Evolutionary conservation across 345 rosid species (phyloP), one percentile per base, ranked within the genome.

Genomic region (Citrus hindsii): DNA sequence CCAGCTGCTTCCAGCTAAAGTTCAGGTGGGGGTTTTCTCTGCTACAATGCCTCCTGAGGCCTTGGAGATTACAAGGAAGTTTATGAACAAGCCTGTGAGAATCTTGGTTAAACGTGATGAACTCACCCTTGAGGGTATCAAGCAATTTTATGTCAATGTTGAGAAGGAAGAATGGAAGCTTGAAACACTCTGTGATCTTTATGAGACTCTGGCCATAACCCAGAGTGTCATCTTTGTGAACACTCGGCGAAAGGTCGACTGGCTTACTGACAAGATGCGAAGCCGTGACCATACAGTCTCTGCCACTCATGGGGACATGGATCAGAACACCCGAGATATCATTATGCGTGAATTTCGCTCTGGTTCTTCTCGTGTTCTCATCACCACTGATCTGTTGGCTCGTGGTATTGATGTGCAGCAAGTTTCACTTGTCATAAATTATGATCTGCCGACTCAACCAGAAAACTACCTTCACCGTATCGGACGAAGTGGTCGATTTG

Each of bases 41-140:
- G 98, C 97, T 6, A 94, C 98, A 18, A 92, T 94, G 96, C 98
- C 97, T 6, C 97, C 95, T 0, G 97, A 94, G 78, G 98, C 94
- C 9, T 94, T 94, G 24, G 96, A 94, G 84, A 94, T 94, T 76
- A 92, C 97, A 6, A 90, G 93, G 82, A 94, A 90, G 85, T 92
- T 94, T 78, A 92, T 92, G 97, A 92, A 89, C 81, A 91, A 92
- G 74, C 96, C 97, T 5, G 97, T 91, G 48, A 85, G 97, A 77
- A 92, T 94, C 69, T 84, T 94, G 77, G 97, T 92, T 33, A 94
- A 92, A 86, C 90, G 94, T n/a, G 98, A 94, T 53, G 95, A 92
- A 83, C 92, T 94, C 55, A 92, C 97, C 58, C 94, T 94, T 0
- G 98, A 94, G 85, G 98, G 98, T 88, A 92, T 93, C 85, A 92